phyloP scores from a whole-genome alignment of 2,329 filamentous ascomycete genomes.

The Pseudocercospora cruenta region DNA sequence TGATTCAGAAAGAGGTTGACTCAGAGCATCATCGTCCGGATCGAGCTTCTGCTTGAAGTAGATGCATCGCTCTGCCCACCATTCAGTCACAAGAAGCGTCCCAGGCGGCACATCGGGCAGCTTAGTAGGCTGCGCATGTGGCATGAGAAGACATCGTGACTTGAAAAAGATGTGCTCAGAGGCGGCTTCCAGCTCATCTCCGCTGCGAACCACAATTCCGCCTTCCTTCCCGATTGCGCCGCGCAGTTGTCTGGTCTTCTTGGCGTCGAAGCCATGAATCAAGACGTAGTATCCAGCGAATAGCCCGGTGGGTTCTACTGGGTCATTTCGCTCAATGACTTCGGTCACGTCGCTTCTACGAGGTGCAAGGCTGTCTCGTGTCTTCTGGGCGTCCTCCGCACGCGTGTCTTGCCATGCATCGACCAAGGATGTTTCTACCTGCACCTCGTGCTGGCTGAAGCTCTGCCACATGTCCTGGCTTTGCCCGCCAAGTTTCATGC shows the following conservation, averaged over 20 bases:
- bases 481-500: slow-evolving; percentile 78
- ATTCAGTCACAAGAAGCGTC: slow-evolving; percentile 71
- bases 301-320: slow-evolving; percentile 27
- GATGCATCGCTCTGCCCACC: slow-evolving; percentile 90
- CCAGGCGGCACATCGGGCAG: slow-evolving; percentile 32
- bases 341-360: slow-evolving; percentile 5
- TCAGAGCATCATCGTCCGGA: slow-evolving; percentile 71
- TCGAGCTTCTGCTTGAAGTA: slow-evolving; percentile 72
- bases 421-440: slow-evolving; percentile 26
- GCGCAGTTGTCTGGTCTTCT: slow-evolving; percentile 26
- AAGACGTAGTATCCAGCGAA: slow-evolving; percentile 37
- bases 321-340: background rate
- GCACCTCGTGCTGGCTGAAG: slow-evolving; percentile 60
- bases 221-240: slow-evolving; percentile 36
- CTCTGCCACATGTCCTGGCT: slow-evolving; percentile 87
- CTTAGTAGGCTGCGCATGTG: slow-evolving; percentile 31
- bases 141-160: slow-evolving; percentile 38
- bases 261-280: slow-evolving; percentile 34
- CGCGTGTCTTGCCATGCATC: slow-evolving; percentile 29
- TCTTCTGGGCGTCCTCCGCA: slow-evolving; percentile 26
- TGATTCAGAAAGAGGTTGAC: slow-evolving; percentile 68
- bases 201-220: slow-evolving; percentile 32
- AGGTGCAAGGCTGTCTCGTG: slow-evolving; percentile 12
- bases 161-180: slow-evolving; percentile 22
- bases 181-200: slow-evolving; percentile 29